These are phyloP conservation scores for Wickerhamomyces canadensis DNA, from an alignment of 805 yeast species.

Conservation along the genomic window DNA sequence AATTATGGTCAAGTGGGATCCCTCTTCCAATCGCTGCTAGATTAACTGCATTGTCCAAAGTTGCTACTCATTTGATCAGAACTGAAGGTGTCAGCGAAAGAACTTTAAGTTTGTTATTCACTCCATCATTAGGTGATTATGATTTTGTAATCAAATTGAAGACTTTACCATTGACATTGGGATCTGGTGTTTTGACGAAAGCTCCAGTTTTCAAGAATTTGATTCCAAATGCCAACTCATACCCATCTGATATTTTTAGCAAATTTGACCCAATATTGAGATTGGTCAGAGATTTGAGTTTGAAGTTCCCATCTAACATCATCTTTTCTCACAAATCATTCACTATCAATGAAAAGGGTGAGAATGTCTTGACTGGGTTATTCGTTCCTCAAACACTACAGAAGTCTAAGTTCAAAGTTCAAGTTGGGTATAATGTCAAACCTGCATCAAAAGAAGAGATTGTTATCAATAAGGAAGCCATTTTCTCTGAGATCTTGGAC, in stretches of 20 bases:
- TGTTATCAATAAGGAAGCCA: slow-evolving; percentile 62
- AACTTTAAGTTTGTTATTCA: slow-evolving; percentile 55
- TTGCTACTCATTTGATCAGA: slow-evolving; percentile 53
- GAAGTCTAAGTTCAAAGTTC: slow-evolving; percentile 71
- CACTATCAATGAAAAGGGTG: slow-evolving; percentile 47
- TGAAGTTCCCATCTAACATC: slow-evolving; percentile 59
- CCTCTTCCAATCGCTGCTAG: slow-evolving; percentile 80
- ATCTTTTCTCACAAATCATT: slow-evolving; percentile 62
- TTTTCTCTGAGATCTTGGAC: slow-evolving; percentile 63
- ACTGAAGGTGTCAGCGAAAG: slow-evolving; percentile 37
- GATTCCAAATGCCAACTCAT: slow-evolving; percentile 24
- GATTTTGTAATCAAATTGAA: slow-evolving; percentile 69
- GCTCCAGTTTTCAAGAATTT: slow-evolving; percentile 59
- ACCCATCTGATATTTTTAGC: slow-evolving; percentile 35
- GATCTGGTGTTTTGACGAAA: slow-evolving; percentile 46
- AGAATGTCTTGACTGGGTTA: slow-evolving; percentile 70
- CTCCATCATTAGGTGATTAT: slow-evolving; percentile 79
- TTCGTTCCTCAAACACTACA: slow-evolving; percentile 62
- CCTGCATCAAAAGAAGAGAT: slow-evolving; percentile 54
- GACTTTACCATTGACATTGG: slow-evolving; percentile 35
- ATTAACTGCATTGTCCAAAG: slow-evolving; percentile 80
- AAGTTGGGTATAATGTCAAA: slow-evolving; percentile 65
- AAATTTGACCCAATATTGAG: slow-evolving; percentile 58
- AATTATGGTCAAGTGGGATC: slow-evolving; percentile 64
- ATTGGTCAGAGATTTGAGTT: slow-evolving; percentile 53